These are phyloP conservation scores for Solanum neorickii DNA, from an alignment of 257 asterid genomes.

Conservation along the genomic window DNA sequence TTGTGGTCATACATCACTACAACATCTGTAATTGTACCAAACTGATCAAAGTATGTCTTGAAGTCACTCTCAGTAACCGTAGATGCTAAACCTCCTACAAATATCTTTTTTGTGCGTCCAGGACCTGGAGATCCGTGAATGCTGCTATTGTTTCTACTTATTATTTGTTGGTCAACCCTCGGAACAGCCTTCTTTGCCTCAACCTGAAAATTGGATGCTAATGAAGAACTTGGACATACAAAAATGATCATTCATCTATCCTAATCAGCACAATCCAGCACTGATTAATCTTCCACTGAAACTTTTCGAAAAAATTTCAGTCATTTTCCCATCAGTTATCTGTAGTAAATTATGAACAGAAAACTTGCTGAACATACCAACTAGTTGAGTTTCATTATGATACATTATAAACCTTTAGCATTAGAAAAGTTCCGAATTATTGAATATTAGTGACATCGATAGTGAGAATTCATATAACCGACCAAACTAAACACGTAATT, in stretches of 20 bases:
- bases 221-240: slow-evolving; percentile 2
- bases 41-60: slow-evolving; percentile 62
- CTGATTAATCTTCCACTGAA: not conserved
- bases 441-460: not conserved
- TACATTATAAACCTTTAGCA: not conserved
- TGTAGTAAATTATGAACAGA: not conserved
- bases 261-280: not conserved
- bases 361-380: not conserved
- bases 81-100: slow-evolving; percentile 87
- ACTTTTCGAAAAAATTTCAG: not conserved
- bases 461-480: not conserved
- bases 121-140: slow-evolving; percentile 71
- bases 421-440: not conserved
- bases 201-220: slow-evolving; percentile 35
- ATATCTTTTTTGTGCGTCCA: slow-evolving; percentile 77
- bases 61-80: slow-evolving; percentile 70
- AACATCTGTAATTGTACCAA: slow-evolving; percentile 60
- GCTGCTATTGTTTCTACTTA: slow-evolving; percentile 46
- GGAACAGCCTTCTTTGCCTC: slow-evolving; percentile 93
- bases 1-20: slow-evolving; percentile 85
- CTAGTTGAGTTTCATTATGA: not conserved
- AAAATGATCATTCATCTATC: not conserved
- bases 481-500: not conserved
- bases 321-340: not conserved
- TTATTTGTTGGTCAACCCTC: slow-evolving; percentile 55